phyloP scores from a whole-genome alignment of 1,284 basidiomycete genomes.

The Stereum hirsutum region DNA sequence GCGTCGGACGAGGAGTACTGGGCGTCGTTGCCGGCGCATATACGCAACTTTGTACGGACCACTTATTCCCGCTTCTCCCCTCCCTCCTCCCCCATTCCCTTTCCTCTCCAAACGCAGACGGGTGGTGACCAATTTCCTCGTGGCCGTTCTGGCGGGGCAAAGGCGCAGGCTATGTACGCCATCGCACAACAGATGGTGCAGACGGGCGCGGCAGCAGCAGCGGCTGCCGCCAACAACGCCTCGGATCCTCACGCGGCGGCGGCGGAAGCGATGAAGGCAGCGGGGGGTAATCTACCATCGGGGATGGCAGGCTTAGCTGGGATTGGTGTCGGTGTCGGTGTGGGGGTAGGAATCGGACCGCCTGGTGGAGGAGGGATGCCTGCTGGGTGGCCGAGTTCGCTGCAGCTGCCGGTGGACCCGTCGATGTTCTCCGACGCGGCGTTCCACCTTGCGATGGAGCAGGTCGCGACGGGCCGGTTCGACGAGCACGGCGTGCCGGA shows the following conservation, averaged over 20 bases:
- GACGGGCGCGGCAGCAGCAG: constrained; percentile 32
- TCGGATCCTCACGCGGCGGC: no score
- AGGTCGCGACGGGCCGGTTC: constrained; percentile 27
- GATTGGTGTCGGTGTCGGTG: not conserved
- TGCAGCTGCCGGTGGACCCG: constrained; percentile 37
- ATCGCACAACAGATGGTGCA: constrained; percentile 62
- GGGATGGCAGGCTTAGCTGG: constrained; percentile 3
- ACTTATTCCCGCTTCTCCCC: no score
- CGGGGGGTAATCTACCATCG: constrained; percentile 2
- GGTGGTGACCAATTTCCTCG: constrained; percentile 21
- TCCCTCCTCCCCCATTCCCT: no score
- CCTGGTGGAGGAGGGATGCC: constrained; percentile 10
- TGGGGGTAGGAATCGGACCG: constrained; percentile 22
- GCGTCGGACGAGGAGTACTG: constrained; percentile 39
- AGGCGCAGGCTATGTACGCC: constrained; percentile 54
- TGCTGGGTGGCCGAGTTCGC: constrained; percentile 9
- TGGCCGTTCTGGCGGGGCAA: constrained; percentile 11
- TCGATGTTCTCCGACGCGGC: constrained; percentile 46
- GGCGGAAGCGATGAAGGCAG: not conserved
- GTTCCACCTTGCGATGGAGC: constrained; percentile 42
- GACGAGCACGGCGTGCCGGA: constrained; percentile 11
- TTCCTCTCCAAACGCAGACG: constrained; percentile 19
- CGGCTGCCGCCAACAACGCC: no score
- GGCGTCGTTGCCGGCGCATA: constrained; percentile 41
- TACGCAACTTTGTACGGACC: constrained; percentile 40